Conservation (phyloP, 495 filamentous ascomycete species). For the Tuber borchii region DNA sequence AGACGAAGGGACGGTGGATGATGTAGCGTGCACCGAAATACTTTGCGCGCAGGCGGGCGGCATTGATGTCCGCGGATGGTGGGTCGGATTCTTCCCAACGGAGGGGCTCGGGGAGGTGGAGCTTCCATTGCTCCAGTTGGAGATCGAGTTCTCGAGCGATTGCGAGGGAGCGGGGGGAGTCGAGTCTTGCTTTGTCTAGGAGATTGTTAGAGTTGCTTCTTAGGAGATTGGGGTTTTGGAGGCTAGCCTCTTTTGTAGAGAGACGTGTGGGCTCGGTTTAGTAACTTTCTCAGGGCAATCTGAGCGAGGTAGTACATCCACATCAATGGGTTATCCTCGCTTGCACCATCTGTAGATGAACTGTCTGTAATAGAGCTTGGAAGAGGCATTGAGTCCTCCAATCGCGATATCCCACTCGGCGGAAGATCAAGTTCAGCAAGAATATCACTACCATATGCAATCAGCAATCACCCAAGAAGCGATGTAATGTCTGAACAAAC, state of each 20-base stretch:
- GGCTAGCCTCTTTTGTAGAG: conserved; percentile 58
- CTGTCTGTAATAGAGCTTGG: conserved; percentile 49
- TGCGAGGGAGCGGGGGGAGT: conserved; percentile 35
- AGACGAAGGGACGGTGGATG: conserved; percentile 75
- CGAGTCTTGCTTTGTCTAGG: conserved; percentile 33
- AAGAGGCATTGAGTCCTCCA: conserved; percentile 61
- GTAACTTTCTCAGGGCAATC: conserved; percentile 72
- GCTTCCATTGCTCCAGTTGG: conserved; percentile 47
- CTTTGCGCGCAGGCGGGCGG: conserved; percentile 80
- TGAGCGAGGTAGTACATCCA: conserved; percentile 80
- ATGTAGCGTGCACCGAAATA: conserved; percentile 90
- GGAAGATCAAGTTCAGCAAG: conserved; percentile 81
- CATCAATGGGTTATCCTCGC: conserved; percentile 49
- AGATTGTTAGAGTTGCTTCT: conserved; percentile 6
- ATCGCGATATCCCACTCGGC: conserved; percentile 67
- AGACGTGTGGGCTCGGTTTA: conserved; percentile 76
- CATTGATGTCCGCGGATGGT: conserved; percentile 69
- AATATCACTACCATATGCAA: conserved; percentile 60
- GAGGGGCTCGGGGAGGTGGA: conserved; percentile 46
- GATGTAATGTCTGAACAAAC: conserved; percentile 46
- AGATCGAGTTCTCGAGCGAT: conserved; percentile 44
- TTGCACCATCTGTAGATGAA: conserved; percentile 34
- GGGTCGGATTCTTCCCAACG: conserved; percentile 62
- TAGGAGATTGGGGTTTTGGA: background rate
- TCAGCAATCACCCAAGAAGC: background rate